Percentiles rank a stretch among this genome's conserved stretches.
phyloP scores from a whole-genome alignment of 257 asterid species.

The Rauvolfia tetraphylla region DNA sequence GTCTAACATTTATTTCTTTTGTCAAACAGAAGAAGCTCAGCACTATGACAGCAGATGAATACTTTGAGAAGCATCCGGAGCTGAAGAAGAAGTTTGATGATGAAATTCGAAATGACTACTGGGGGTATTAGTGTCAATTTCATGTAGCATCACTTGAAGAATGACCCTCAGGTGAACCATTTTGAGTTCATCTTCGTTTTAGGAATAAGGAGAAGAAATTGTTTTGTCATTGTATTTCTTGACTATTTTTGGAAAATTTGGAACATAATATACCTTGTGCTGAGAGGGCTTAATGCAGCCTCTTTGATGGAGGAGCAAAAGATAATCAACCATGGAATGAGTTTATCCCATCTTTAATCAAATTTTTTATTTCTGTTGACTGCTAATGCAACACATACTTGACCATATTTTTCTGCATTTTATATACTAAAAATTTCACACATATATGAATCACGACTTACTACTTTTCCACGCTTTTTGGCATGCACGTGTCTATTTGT shows the following conservation, averaged over 20 bases:
- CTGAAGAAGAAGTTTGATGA: conserved; percentile 64
- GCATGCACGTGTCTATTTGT: neutral
- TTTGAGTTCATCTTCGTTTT: conserved; percentile 33
- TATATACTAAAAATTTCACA: no score
- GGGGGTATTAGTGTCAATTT: conserved; percentile 34
- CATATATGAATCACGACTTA: neutral
- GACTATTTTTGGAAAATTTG: conserved; percentile 31
- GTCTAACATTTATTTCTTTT: conserved; percentile 15
- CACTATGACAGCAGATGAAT: conserved; percentile 96
- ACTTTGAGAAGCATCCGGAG: conserved; percentile 91
- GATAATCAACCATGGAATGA: conserved; percentile 4
- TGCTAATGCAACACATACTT: neutral
- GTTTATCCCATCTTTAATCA: conserved; percentile 4
- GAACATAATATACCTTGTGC: conserved; percentile 10
- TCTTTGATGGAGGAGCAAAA: conserved; percentile 13
- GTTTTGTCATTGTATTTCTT: conserved; percentile 22
- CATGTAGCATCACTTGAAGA: conserved; percentile 11
- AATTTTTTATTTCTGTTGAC: neutral
- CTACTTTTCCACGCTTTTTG: neutral
- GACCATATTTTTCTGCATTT: neutral
- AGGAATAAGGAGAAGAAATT: conserved; percentile 46
- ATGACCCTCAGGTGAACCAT: conserved; percentile 30
- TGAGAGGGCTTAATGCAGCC: conserved; percentile 11
- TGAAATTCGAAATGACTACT: conserved; percentile 43
- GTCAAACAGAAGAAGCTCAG: conserved; percentile 66